Base-by-base conservation (phyloP, 1,284 basidiomycete genomes). In the Exobasidium rhododendri region DNA sequence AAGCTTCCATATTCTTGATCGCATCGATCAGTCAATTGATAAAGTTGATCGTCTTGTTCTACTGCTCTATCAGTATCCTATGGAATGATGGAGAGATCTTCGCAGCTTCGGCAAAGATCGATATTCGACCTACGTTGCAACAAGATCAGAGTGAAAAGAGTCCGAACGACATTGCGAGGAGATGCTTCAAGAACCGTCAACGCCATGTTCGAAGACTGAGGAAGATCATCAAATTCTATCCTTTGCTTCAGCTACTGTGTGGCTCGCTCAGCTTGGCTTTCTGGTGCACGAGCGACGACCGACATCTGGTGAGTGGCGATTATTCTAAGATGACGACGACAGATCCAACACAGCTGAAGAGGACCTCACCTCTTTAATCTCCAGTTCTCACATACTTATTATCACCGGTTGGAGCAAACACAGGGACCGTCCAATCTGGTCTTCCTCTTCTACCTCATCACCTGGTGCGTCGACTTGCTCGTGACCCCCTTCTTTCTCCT, bases 251-350 rank as follows among this genome's bases (percentile, higher is more conserved):
- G 13, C 13, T 50, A 3, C 26, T 50, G 13, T 50, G n/a, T 28
- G 47, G 47, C 3, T 20, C 26, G 14, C 13, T 28, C 14, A 24
- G 20, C 4, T 24, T 28, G 14, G 47, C 47, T 50, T 50, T 50
- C 28, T 50, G 47, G 47, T 50, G n/a, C 13, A 50, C 20, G 4
- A 50, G 47, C 26, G 47, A 50, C 28, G 47, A 50, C 4, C 22
- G n/a, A 4, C 47, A 50, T 26, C 47, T 13, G 13, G 47, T 40
- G 35, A 40, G 35, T 40, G 17, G 17, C n/a, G n/a, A n/a, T n/a
- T n/a, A 45, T 45, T 10, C 10, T 4, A 22, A n/a, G 4, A 45
- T 45, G 44, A 45, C 17, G 24, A 22, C 44, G 3, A n/a, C 24
- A n/a, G 17, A 45, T 45, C 24, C 24, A 45, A n/a, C 44, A 10